These are phyloP conservation scores for Diplosphaera chodatii DNA, from an alignment of 139 green algal species.

Conservation along the genomic window DNA sequence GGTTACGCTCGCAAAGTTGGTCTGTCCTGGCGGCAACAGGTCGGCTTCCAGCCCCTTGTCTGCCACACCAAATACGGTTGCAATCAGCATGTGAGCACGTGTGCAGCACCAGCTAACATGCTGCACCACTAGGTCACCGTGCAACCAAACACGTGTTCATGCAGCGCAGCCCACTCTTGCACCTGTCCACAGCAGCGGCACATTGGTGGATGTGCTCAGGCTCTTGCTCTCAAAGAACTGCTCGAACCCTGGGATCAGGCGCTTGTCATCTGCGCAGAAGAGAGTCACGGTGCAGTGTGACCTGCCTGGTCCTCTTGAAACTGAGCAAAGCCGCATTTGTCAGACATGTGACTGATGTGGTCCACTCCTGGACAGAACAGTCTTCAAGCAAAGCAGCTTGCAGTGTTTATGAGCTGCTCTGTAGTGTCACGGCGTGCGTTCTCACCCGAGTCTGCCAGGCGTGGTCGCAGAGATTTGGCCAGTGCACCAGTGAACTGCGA, in stretches of 20 bases:
- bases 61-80: too few species aligned
- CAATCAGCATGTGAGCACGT: too few species aligned
- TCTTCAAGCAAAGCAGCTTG: too few species aligned
- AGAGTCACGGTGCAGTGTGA: too few species aligned
- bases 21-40: constrained; percentile 1
- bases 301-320: too few species aligned
- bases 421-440: background rate
- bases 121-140: too few species aligned
- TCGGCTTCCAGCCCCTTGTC: background rate
- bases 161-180: background rate
- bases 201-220: constrained; percentile 4
- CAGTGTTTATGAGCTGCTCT: constrained; percentile 2
- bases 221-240: constrained; percentile 8
- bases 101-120: too few species aligned
- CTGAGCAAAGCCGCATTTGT: too few species aligned
- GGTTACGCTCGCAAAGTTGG: background rate
- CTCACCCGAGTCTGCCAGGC: background rate
- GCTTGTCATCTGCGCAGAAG: constrained; percentile 4
- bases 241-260: background rate
- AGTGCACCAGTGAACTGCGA: background rate
- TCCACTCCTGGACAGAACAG: too few species aligned
- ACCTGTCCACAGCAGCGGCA: constrained; percentile 17
- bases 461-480: background rate
- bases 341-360: too few species aligned
- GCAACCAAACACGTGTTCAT: too few species aligned